Evolutionary conservation across 75 land plant genomes (phyloP).

Genomic region (Sequoia sempervirens): DNA sequence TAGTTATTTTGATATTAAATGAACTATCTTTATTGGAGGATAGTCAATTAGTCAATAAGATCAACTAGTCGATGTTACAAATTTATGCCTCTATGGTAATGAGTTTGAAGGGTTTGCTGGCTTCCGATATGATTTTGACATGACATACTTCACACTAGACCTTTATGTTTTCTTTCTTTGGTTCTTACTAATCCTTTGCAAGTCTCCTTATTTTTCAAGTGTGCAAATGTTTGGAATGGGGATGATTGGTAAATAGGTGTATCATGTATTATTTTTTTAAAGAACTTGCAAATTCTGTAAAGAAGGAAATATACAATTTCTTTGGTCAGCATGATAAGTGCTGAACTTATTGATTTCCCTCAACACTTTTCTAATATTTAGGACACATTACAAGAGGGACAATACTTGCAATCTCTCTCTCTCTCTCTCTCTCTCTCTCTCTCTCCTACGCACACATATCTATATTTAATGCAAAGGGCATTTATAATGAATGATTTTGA

Average conservation of each 20-base stretch:
- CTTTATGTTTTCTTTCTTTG: background rate
- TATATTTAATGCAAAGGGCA: background rate
- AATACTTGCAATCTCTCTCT: background rate
- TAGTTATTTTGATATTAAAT: no score
- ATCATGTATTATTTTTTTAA: background rate
- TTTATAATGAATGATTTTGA: background rate
- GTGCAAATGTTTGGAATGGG: background rate
- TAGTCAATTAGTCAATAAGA: no score
- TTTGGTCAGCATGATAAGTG: background rate
- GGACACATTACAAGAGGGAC: background rate
- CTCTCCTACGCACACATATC: background rate
- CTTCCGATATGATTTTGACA: no score
- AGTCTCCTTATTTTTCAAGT: background rate
- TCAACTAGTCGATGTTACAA: no score
- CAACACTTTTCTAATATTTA: background rate
- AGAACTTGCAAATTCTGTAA: background rate
- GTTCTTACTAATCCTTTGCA: background rate
- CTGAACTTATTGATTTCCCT: background rate
- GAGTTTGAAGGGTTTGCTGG: background rate
- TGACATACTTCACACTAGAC: background rate
- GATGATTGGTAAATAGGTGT: background rate
- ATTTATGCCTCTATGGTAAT: background rate
- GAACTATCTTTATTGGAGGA: no score
- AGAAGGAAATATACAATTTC: background rate
- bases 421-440: background rate